Base-by-base conservation (phyloP, 257 asterid genomes). In the Handroanthus guayacan region DNA sequence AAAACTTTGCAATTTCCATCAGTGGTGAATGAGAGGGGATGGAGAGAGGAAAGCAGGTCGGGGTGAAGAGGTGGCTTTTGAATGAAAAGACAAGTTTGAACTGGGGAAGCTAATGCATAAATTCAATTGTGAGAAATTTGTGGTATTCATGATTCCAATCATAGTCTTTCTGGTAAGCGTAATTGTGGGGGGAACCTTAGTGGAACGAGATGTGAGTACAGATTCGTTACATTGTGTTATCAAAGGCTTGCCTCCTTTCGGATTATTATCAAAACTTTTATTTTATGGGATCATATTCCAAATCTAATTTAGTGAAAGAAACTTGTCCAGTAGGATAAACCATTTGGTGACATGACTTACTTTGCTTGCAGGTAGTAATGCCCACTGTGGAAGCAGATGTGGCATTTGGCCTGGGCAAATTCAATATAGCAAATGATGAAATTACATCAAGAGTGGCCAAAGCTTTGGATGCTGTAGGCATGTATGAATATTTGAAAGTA, bases 351-450 rank as follows among this genome's bases (percentile, higher is more conserved):
- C 41, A 31, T 68, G 9, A n/a, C 55, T 48, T 18, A 67, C 5
- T 39, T 47, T 67, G 38, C 54, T 60, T 82, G 75, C 92, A 95
- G 99, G 99, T 95, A 41, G 99, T 95, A 77, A 95, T 95, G 99
- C 99, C 99, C 79, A 95, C 98, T 3, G 99, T 95, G 71, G 96
- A 91, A 82, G 99, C 97, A 63, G 99, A 95, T 84, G 98, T 95
- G 71, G 98, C 97, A 43, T 95, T 92, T 78, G 99, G 99, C 75
- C 97, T 95, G 51, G 97, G 99, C 66, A 95, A 89, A 80, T 84
- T 80, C 71, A 67, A 83, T 75, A 52, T 95, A 77, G 63, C 83
- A 62, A 76, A 78, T 66, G 85, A 81, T 58, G 97, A 92, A 82
- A 76, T 87, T 69, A 86, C 79, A 9, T 71, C 85, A 57, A 84